These are phyloP conservation scores for Ophioceras dolichostomum DNA, from an alignment of 2,329 filamentous ascomycete genomes.

Conservation along the genomic window DNA sequence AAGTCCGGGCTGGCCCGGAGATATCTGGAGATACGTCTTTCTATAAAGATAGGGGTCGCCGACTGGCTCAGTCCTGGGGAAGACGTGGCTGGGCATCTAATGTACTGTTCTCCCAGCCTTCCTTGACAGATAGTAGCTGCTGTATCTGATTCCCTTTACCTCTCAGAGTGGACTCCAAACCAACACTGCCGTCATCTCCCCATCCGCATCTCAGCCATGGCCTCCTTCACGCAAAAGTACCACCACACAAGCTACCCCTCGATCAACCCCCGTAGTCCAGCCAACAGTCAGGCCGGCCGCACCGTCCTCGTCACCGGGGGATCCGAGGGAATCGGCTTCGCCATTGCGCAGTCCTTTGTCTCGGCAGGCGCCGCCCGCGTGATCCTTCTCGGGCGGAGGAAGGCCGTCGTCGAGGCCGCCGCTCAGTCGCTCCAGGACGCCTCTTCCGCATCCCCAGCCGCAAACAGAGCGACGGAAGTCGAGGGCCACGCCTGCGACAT, in stretches of 20 bases:
- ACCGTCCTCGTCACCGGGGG: constrained; percentile 56
- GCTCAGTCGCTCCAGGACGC: background rate
- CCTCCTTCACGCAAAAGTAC: background rate
- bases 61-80: no score
- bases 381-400: constrained; percentile 17
- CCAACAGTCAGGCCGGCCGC: constrained; percentile 21
- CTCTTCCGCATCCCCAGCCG: background rate
- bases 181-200: no score
- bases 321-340: constrained; percentile 52
- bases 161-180: no score
- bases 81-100: no score
- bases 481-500: background rate
- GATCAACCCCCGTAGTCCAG: background rate
- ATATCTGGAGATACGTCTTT: no score
- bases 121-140: no score
- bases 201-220: no score
- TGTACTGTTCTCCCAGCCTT: no score
- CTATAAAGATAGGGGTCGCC: no score
- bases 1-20: no score
- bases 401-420: background rate
- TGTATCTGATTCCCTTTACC: no score
- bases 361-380: constrained; percentile 21
- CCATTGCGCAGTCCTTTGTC: constrained; percentile 45
- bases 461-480: background rate
- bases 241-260: background rate